Percentiles rank a stretch among this genome's conserved stretches.
Evolutionary conservation across 192 early-diverging fungal species (phyloP).

Genomic region (Allomyces macrogynus): DNA sequence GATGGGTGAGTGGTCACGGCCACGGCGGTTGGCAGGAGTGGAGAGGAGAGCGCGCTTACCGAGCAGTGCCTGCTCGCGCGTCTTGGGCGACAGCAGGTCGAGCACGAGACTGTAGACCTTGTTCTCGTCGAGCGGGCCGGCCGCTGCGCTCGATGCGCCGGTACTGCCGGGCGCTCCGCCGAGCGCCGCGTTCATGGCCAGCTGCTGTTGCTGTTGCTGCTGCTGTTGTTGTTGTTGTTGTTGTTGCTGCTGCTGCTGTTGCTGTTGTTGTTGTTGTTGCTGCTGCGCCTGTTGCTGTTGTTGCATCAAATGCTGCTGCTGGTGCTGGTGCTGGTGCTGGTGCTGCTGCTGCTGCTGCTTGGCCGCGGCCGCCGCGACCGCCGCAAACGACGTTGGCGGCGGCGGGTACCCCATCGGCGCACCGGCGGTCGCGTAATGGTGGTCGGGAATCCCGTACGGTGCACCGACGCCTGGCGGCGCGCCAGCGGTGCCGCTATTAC

Average conservation of each 20-base stretch:
- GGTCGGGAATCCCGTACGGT: constrained; percentile 4
- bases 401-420: constrained; percentile 1
- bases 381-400: constrained; percentile 6
- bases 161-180: background rate
- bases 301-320: constrained; percentile 5
- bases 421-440: constrained; percentile 8
- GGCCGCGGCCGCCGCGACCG: constrained; percentile 9
- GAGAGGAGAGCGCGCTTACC: background rate
- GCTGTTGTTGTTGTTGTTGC: no score
- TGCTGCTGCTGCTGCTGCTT: constrained; percentile 9
- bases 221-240: constrained; percentile 16
- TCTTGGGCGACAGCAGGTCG: constrained; percentile 53
- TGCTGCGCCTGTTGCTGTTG: constrained; percentile 16
- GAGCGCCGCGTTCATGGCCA: constrained; percentile 2
- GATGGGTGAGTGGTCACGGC: background rate
- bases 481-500: constrained; percentile 7
- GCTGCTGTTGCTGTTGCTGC: constrained; percentile 17
- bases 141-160: background rate
- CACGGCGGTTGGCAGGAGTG: background rate
- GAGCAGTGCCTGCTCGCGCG: constrained; percentile 73
- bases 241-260: no score
- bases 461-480: constrained; percentile 11
- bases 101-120: constrained; percentile 74
- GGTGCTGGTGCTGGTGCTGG: constrained; percentile 10
- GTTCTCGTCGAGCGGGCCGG: constrained; percentile 41